Evolutionary conservation across 768 basidiomycete genomes (phyloP), one percentile per base, ranked within the genome.

Genomic region (Suillus fuscotomentosus): DNA sequence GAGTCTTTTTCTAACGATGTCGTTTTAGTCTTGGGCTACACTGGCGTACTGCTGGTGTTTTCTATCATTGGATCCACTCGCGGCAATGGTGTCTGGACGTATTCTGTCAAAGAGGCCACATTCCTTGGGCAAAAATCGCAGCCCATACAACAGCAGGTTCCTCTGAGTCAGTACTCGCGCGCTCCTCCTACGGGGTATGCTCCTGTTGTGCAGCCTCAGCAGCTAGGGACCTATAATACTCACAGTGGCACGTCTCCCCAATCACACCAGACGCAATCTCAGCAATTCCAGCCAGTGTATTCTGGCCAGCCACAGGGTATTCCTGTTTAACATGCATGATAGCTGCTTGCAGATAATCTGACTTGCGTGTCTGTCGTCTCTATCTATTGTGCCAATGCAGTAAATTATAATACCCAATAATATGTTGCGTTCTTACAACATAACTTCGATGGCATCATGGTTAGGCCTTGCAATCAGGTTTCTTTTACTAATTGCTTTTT

Each of bases 11-110:
- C 55, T 50, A 13, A 54, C n/a, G 60, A 62, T 24, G 65, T 43
- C 17, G 15, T 50, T 54, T 34, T 65, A 81, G 81, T 80, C 10
- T 41, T 77, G 53, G 50, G 67, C 10, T 82, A 81, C 68, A 66
- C 67, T 17, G 36, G 62, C 43, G 36, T 65, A 10, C 64, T 82
- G 27, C 47, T 68, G 10, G 60, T 72, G 22, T 62, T 76, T 61
- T 67, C 70, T n/a, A 60, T 71, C 50, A 65, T 74, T 20, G 73
- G 77, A 10, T 66, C 71, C 3, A 64, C 3, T 38, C 70, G 72
- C 22, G 79, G 80, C 10, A 63, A 73, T 56, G 34, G 50, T 10
- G 63, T 77, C 22, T 81, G 80, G 80, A 60, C 67, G 15, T 68
- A 65, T 8, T 70, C 75, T 11, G 80, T 81, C 56, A 73, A 68